A percentile compares a stretch with the other conserved stretches of the same genome.
phyloP scores from a whole-genome alignment of 257 asterid species.

The Datura wrightii region DNA sequence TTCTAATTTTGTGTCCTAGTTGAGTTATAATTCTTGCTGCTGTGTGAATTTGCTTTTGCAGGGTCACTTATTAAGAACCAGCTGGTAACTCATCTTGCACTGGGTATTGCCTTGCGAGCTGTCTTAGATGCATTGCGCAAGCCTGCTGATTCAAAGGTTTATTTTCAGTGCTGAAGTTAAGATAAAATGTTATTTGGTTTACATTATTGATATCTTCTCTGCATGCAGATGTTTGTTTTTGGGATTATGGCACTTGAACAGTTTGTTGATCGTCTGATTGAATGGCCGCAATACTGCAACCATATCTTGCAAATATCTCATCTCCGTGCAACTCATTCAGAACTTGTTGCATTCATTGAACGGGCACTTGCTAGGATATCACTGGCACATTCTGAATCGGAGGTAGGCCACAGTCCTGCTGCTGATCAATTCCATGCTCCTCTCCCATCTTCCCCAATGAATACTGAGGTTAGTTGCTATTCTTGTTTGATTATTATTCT shows the following conservation, averaged over 20 bases:
- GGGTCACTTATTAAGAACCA: slow-evolving; percentile 94
- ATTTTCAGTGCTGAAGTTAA: slow-evolving; percentile 29
- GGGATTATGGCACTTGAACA: slow-evolving; percentile 94
- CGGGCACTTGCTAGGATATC: slow-evolving; percentile 72
- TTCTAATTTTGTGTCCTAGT: neutral
- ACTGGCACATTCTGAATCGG: slow-evolving; percentile 72
- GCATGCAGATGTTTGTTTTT: slow-evolving; percentile 85
- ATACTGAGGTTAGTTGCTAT: slow-evolving; percentile 58
- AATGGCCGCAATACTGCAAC: slow-evolving; percentile 99
- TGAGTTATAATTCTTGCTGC: slow-evolving; percentile 2
- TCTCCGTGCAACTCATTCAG: slow-evolving; percentile 74
- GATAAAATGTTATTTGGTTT: slow-evolving; percentile 28
- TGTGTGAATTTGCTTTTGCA: slow-evolving; percentile 40
- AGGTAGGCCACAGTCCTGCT: slow-evolving; percentile 52
- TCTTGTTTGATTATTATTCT: neutral
- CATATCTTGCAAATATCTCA: slow-evolving; percentile 95
- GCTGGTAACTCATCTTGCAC: slow-evolving; percentile 87
- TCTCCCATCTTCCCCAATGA: slow-evolving; percentile 52
- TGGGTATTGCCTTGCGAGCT: slow-evolving; percentile 93
- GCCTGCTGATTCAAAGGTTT: slow-evolving; percentile 90
- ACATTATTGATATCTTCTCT: slow-evolving; percentile 35
- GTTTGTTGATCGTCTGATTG: slow-evolving; percentile 88
- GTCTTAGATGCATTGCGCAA: slow-evolving; percentile 95
- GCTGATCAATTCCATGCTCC: slow-evolving; percentile 63
- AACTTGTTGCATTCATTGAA: slow-evolving; percentile 75